These are phyloP conservation scores for Cinnamomum chago DNA, from an alignment of 164 flowering plant genomes.

Conservation along the genomic window DNA sequence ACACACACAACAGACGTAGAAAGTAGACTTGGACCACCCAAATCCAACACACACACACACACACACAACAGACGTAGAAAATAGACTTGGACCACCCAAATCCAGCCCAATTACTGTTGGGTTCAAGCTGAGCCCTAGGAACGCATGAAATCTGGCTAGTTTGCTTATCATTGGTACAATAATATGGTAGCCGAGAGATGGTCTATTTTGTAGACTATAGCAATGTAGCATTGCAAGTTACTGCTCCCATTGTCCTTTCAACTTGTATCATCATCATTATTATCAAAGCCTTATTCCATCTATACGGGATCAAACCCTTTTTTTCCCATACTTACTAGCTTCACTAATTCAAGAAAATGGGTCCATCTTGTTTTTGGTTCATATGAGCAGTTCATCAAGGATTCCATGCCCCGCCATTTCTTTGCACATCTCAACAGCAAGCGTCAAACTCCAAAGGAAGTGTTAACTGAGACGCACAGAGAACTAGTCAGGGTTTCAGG, in stretches of 20 bases:
- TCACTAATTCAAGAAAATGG: background rate
- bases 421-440: conserved; percentile 9
- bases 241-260: background rate
- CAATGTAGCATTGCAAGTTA: background rate
- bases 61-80: too few relatives aligned
- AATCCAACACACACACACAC: too few relatives aligned
- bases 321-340: too few relatives aligned
- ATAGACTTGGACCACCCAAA: too few relatives aligned
- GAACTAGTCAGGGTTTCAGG: conserved; percentile 10
- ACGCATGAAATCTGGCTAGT: background rate
- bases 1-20: too few relatives aligned
- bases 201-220: background rate
- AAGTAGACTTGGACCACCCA: too few relatives aligned
- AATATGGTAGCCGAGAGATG: background rate
- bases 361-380: background rate
- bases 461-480: conserved; percentile 22
- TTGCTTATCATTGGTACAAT: background rate
- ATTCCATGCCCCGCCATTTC: conserved; percentile 17
- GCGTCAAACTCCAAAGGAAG: conserved; percentile 16
- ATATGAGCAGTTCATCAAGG: conserved; percentile 14
- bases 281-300: too few relatives aligned
- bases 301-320: background rate
- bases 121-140: background rate
- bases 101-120: background rate
- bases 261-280: too few relatives aligned